A percentile compares a stretch with the other conserved stretches of the same genome.
Conservation (phyloP, 495 filamentous ascomycete species). For the Penicillium angulare region DNA sequence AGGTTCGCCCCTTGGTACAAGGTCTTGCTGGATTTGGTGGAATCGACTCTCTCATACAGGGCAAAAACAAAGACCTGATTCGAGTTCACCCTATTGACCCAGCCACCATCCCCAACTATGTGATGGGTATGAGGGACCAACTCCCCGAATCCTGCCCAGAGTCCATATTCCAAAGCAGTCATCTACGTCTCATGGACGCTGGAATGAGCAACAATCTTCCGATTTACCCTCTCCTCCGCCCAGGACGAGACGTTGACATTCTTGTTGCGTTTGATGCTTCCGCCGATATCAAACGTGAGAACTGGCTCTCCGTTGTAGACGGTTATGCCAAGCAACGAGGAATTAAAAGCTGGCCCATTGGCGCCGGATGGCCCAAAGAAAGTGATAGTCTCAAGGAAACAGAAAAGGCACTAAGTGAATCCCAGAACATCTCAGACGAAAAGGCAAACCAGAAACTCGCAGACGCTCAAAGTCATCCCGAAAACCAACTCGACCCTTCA, state of each 20-base stretch:
- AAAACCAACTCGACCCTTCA: background rate
- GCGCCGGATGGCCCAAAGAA: constrained; percentile 80
- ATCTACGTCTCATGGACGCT: constrained; percentile 91
- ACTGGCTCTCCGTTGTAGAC: constrained; percentile 91
- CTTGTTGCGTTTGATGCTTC: constrained; percentile 88
- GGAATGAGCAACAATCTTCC: constrained; percentile 98
- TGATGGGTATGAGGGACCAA: constrained; percentile 70
- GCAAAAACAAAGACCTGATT: constrained; percentile 74
- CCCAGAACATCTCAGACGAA: constrained; percentile 57
- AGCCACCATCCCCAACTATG: constrained; percentile 82
- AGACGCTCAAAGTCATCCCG: constrained; percentile 48
- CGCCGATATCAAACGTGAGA: constrained; percentile 79
- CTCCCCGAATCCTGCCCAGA: constrained; percentile 73
- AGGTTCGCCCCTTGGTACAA: constrained; percentile 76
- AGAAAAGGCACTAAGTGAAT: constrained; percentile 62
- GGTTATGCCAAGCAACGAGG: constrained; percentile 86
- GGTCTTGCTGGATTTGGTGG: constrained; percentile 70
- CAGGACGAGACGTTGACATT: constrained; percentile 83
- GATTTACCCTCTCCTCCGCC: constrained; percentile 87
- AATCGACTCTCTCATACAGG: constrained; percentile 84
- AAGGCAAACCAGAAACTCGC: constrained; percentile 63
- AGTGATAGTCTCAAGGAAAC: constrained; percentile 52
- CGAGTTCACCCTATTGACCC: constrained; percentile 93
- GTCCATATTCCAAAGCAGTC: constrained; percentile 63
- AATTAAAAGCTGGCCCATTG: constrained; percentile 90